Percentiles rank a stretch among this genome's conserved stretches.
Evolutionary conservation across 2,329 filamentous ascomycete species (phyloP).

Genomic region (Neoscytalidium dimidiatum): DNA sequence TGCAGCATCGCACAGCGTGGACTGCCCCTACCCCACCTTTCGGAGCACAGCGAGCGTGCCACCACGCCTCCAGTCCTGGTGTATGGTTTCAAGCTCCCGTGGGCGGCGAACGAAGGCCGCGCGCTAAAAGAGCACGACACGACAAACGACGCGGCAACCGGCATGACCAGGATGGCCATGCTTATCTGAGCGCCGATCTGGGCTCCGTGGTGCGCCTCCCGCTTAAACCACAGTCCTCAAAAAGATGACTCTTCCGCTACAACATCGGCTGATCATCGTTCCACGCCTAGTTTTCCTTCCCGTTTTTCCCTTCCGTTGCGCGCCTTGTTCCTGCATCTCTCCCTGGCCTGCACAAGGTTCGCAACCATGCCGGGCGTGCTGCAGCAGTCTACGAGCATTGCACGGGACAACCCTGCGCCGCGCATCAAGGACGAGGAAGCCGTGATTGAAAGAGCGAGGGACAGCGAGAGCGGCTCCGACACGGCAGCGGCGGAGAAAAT

Average conservation of each 20-base stretch:
- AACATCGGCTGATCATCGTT: conserved; percentile 14
- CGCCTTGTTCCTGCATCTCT: background rate
- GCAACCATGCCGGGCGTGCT: background rate
- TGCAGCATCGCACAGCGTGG: background rate
- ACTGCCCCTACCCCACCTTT: background rate
- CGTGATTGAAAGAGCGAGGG: background rate
- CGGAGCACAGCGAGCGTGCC: background rate
- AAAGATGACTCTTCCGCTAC: conserved; percentile 8
- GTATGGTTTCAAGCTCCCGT: background rate
- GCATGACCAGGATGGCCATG: background rate
- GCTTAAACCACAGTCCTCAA: background rate
- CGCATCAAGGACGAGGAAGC: background rate
- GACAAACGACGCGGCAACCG: background rate
- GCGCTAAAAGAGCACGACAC: background rate
- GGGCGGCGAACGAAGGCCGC: background rate
- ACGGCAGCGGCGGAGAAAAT: background rate
- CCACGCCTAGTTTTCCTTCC: conserved; percentile 4
- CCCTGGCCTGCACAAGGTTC: background rate
- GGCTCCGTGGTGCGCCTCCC: background rate
- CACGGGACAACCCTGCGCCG: background rate
- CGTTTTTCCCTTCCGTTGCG: background rate
- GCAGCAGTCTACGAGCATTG: background rate
- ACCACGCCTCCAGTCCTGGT: background rate
- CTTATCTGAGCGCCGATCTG: conserved; percentile 7
- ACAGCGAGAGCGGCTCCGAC: conserved; percentile 5